Conservation (phyloP, 2,329 filamentous ascomycete species). For the Beauveria sp. region DNA sequence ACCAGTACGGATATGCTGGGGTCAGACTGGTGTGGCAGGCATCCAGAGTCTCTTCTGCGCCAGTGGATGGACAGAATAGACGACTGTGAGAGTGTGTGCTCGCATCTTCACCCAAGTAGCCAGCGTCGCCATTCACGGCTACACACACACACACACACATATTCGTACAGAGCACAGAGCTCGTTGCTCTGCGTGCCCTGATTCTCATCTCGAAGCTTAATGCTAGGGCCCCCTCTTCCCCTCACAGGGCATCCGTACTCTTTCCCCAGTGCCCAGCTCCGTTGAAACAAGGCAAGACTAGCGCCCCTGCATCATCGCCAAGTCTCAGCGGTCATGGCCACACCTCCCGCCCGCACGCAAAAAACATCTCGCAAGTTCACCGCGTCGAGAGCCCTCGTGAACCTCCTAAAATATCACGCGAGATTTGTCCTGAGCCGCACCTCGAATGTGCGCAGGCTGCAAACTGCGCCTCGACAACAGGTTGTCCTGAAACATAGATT, state of each 20-base stretch:
- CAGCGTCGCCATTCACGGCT: not conserved
- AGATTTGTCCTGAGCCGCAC: too few species aligned
- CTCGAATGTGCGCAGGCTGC: too few species aligned
- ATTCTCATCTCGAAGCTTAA: not conserved
- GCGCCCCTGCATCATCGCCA: not conserved
- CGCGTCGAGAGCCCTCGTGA: too few species aligned
- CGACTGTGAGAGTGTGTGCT: not conserved
- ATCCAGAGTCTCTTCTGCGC: not conserved
- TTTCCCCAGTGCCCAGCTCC: not conserved
- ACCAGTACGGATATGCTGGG: not conserved
- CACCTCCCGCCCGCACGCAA: too few species aligned
- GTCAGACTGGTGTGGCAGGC: not conserved
- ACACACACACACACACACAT: not conserved
- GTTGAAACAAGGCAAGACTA: constrained; percentile 8
- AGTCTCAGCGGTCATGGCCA: not conserved
- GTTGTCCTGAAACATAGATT: too few species aligned
- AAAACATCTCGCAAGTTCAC: too few species aligned
- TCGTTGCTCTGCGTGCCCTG: not conserved
- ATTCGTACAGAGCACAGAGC: not conserved
- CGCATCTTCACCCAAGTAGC: not conserved
- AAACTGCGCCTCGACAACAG: too few species aligned
- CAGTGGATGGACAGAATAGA: constrained; percentile 6
- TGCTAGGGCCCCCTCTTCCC: not conserved
- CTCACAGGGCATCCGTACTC: not conserved
- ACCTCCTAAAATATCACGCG: too few species aligned